Evolutionary conservation across 257 asterid species (phyloP), one percentile per base, ranked within the genome.

Genomic region (Haberlea rhodopensis): DNA sequence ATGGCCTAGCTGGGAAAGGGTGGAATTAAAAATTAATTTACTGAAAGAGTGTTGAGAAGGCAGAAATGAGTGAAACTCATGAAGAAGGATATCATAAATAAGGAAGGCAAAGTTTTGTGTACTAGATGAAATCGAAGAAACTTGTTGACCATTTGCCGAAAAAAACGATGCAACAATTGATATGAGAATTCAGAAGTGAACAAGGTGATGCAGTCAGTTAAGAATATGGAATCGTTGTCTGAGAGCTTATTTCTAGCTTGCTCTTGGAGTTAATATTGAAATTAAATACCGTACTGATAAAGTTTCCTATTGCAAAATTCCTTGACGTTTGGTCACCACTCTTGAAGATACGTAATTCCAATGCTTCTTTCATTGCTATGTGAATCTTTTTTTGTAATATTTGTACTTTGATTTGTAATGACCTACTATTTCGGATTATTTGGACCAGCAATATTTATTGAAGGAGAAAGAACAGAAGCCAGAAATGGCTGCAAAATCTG

Each of bases 401-500:
- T n/a, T n/a, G n/a, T 23, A 64, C 43, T 65, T 29, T 61, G 23
- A 21, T 54, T 65, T 49, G 7, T 48, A 45, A 45, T 43, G 18
- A 55, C 63, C 21, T 28, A 21, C 28, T 49, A 1, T 67, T 15
- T 66, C 57, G 66, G 62, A 37, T 62, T 8, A 23, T 62, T 57
- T 78, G 66, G 57, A 61, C 25, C 16, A 90, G 97, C 81, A 87
- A 62, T 87, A 90, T 76, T 67, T 87, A 59, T 75, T 90, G 79
- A 84, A 80, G 72, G 87, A 74, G 62, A 78, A 82, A 63, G 89
- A 72, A 58, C 75, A 64, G 8, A 75, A 76, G 28, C 43, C 75
- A 20, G 66, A 66, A 26, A 19, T 16, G 37, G 58, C 72, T 65
- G 59, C 65, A 66, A 73, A 82, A 71, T 53, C 78, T n/a, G 87